phyloP scores from a whole-genome alignment of 2,329 filamentous ascomycete genomes.

The Proliferodiscus dingleyae region DNA sequence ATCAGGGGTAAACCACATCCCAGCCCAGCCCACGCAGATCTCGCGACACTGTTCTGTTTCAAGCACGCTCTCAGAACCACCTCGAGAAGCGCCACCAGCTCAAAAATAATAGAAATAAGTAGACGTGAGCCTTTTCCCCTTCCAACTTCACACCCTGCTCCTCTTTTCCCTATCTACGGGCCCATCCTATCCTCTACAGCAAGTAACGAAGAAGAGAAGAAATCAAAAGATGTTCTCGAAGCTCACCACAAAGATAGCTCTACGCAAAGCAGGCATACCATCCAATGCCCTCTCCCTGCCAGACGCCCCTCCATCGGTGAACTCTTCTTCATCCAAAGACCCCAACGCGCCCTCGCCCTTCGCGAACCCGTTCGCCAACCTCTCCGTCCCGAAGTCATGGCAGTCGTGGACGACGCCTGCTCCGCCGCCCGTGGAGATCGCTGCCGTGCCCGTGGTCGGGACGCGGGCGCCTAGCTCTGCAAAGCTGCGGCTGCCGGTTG shows the following conservation, averaged over 20 bases:
- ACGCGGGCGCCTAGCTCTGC: conserved; percentile 20
- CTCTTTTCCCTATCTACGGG: background rate
- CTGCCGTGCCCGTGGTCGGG: conserved; percentile 20
- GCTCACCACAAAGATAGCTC: conserved; percentile 29
- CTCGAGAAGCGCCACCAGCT: background rate
- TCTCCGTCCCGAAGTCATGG: conserved; percentile 25
- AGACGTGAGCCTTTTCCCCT: conserved; percentile 1
- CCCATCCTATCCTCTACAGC: background rate
- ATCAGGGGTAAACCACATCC: background rate
- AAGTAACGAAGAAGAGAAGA: background rate
- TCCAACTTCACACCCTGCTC: background rate
- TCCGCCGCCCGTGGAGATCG: conserved; percentile 25
- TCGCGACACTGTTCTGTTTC: conserved; percentile 10
- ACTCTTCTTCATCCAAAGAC: conserved; percentile 17
- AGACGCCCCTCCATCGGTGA: conserved; percentile 2
- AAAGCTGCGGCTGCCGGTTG: conserved; percentile 38
- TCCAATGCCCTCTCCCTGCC: conserved; percentile 21
- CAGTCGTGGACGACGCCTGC: conserved; percentile 28
- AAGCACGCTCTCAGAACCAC: background rate
- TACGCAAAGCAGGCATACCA: conserved; percentile 29
- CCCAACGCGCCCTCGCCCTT: conserved; percentile 16
- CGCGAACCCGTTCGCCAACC: conserved; percentile 27
- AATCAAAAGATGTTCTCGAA: conserved; percentile 27
- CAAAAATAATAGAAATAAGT: background rate
- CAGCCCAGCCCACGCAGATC: background rate